Evolutionary conservation across 176 grass and related monocot species (phyloP).

Genomic region (Echinochloa phyllopogon): DNA sequence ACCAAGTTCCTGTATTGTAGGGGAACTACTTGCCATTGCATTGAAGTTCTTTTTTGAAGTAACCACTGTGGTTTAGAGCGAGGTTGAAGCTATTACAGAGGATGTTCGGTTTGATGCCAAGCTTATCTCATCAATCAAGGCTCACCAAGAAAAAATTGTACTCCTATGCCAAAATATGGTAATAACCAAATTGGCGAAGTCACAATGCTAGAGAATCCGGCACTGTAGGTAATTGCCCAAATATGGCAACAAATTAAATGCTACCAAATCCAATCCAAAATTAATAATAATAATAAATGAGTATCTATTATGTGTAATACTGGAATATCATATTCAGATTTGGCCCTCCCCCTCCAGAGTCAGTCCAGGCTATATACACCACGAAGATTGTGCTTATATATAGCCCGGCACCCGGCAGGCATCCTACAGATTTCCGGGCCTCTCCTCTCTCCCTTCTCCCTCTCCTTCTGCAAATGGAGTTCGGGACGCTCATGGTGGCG

Average conservation of each 20-base stretch:
- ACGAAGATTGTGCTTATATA: conserved; percentile 34
- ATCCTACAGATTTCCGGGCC: background rate
- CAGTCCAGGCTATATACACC: background rate
- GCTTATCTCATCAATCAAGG: background rate
- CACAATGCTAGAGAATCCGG: background rate
- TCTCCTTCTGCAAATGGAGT: background rate
- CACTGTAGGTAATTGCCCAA: background rate
- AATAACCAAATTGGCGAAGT: background rate
- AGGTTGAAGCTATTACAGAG: no score
- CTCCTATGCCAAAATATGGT: background rate
- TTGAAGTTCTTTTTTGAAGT: no score
- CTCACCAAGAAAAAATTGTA: background rate
- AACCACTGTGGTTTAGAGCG: no score
- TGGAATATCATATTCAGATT: background rate
- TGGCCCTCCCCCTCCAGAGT: background rate
- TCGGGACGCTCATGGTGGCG: conserved; percentile 20
- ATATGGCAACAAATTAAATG: background rate
- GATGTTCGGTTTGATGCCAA: background rate
- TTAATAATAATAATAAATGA: background rate
- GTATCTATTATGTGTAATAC: background rate
- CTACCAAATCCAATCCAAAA: background rate
- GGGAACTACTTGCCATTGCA: no score
- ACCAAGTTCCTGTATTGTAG: no score
- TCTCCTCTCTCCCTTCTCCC: background rate
- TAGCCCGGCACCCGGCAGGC: background rate